phyloP scores from a whole-genome alignment of 495 filamentous ascomycete species.

The Lasiosphaeria miniovina region DNA sequence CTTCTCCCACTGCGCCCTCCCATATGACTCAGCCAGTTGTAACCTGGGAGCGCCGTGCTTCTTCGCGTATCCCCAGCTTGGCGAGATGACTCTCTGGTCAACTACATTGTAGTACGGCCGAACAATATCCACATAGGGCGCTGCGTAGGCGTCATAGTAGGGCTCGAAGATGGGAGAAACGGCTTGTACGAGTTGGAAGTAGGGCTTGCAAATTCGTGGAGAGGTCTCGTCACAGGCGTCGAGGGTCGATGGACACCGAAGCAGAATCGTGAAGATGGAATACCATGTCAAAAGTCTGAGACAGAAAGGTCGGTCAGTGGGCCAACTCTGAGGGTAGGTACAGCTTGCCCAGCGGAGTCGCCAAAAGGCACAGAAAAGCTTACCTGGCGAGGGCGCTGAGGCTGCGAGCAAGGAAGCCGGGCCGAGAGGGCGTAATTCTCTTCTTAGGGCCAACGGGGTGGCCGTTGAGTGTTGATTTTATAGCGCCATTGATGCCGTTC shows the following conservation, averaged over 20 bases:
- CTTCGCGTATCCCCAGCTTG: conserved; percentile 60
- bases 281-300: conserved; percentile 82
- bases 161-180: conserved; percentile 74
- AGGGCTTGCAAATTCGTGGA: conserved; percentile 80
- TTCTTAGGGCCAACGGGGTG: conserved; percentile 25
- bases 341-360: neutral
- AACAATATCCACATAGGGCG: conserved; percentile 73
- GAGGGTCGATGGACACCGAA: conserved; percentile 75
- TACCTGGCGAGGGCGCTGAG: conserved; percentile 64
- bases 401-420: conserved; percentile 46
- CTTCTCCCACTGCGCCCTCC: conserved; percentile 71
- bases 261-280: conserved; percentile 68
- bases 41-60: conserved; percentile 78
- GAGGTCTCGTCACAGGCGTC: conserved; percentile 65
- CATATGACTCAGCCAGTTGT: conserved; percentile 59
- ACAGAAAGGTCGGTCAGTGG: neutral
- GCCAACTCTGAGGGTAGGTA: neutral
- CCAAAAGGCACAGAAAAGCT: conserved; percentile 11
- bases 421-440: conserved; percentile 24
- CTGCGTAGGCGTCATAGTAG: conserved; percentile 82
- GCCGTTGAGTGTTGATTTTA: conserved; percentile 30
- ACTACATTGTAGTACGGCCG: conserved; percentile 70
- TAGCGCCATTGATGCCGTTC: conserved; percentile 27
- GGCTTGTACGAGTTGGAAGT: conserved; percentile 65
- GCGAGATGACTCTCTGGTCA: conserved; percentile 64